These are phyloP conservation scores for Chaetomiaceae sp. DNA, from an alignment of 2,329 filamentous ascomycete species.

Conservation along the genomic window DNA sequence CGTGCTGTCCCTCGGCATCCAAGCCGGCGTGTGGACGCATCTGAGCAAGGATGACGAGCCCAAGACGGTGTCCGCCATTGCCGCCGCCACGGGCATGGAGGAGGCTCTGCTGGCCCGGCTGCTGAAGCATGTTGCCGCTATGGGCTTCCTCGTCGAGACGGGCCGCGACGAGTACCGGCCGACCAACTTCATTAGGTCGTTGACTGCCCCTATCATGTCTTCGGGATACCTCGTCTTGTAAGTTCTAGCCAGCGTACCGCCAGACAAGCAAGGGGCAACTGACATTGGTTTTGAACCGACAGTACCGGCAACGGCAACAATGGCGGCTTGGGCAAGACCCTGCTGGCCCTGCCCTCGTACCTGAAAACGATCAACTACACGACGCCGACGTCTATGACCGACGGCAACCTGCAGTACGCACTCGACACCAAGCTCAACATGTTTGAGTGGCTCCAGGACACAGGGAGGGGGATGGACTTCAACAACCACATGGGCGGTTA, in stretches of 20 bases:
- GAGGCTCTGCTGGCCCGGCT: conserved; percentile 26
- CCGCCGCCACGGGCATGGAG: background rate
- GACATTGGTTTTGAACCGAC: background rate
- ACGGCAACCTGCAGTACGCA: conserved; percentile 32
- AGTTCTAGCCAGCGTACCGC: background rate
- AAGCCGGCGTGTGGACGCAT: conserved; percentile 15
- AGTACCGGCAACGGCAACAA: background rate
- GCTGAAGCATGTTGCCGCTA: conserved; percentile 36
- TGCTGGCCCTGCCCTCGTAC: conserved; percentile 30
- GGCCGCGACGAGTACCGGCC: conserved; percentile 34
- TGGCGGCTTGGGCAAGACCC: background rate
- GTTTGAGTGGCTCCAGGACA: conserved; percentile 32
- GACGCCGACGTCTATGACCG: conserved; percentile 15
- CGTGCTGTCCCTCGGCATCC: conserved; percentile 23
- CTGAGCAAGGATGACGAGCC: background rate
- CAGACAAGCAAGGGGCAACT: too few species aligned
- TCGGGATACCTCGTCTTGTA: conserved; percentile 31
- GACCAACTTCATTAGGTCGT: conserved; percentile 36
- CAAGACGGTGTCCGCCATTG: background rate
- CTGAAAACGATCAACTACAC: conserved; percentile 28
- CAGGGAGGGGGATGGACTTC: conserved; percentile 31
- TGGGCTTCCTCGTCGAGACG: conserved; percentile 38
- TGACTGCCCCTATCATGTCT: conserved; percentile 34
- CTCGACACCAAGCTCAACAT: conserved; percentile 34
- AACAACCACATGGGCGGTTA: conserved; percentile 38